Evolutionary conservation across 257 asterid species (phyloP).

Genomic region (Solanum ossicruentum): DNA sequence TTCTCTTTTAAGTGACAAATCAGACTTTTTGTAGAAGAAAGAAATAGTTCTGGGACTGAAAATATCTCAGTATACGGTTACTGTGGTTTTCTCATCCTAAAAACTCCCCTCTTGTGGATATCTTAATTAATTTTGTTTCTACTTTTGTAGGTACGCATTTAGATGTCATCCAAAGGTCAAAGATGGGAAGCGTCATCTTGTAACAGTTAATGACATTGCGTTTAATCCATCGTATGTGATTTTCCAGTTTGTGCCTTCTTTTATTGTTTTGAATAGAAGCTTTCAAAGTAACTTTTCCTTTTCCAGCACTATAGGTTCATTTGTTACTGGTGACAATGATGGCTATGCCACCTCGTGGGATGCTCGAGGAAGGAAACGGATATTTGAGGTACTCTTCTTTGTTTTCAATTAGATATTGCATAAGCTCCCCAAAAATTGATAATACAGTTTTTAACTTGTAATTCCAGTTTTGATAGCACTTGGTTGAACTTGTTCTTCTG

Average conservation of each 20-base stretch:
- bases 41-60: not conserved
- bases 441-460: not conserved
- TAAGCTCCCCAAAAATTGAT: not conserved
- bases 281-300: constrained; percentile 3
- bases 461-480: not conserved
- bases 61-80: not conserved
- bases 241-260: constrained; percentile 2
- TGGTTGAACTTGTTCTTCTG: not conserved
- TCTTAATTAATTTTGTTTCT: constrained; percentile 1
- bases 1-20: not conserved
- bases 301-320: constrained; percentile 37
- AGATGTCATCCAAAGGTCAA: constrained; percentile 67
- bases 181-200: constrained; percentile 39
- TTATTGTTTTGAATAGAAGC: constrained; percentile 1
- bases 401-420: not conserved
- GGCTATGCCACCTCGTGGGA: constrained; percentile 75
- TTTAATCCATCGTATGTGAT: constrained; percentile 65
- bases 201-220: constrained; percentile 67
- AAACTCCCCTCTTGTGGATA: not conserved
- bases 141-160: constrained; percentile 61
- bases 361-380: constrained; percentile 50
- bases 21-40: not conserved
- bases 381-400: constrained; percentile 40
- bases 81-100: not conserved
- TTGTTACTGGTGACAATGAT: constrained; percentile 69